These are phyloP conservation scores for Lathyrus oleraceus DNA, from an alignment of 306 rosid genomes.

Conservation along the genomic window DNA sequence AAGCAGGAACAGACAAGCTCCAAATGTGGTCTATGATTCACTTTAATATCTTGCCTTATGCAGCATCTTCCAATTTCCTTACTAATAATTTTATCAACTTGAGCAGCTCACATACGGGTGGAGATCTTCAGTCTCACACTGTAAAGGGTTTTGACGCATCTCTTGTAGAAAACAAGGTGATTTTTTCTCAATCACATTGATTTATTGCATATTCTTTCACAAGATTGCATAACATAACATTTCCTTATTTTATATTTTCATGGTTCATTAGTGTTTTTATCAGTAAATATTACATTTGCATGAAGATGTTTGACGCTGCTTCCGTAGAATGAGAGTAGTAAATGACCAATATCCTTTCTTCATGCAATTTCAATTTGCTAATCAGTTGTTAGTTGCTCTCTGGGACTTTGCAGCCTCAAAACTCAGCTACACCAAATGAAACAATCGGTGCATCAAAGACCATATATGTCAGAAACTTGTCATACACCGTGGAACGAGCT, in stretches of 20 bases:
- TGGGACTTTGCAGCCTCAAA: slow-evolving; percentile 56
- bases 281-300: slow-evolving; percentile 16
- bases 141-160: slow-evolving; percentile 59
- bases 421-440: slow-evolving; percentile 44
- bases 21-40: not conserved
- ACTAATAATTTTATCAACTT: slow-evolving; percentile 38
- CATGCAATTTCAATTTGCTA: not conserved
- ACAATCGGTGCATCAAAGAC: slow-evolving; percentile 46
- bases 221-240: not conserved
- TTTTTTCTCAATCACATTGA: not conserved
- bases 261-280: not conserved
- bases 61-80: not conserved
- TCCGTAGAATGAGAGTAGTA: slow-evolving; percentile 45
- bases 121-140: slow-evolving; percentile 40
- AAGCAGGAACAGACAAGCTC: not conserved
- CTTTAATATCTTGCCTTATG: slow-evolving; percentile 3
- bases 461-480: slow-evolving; percentile 62
- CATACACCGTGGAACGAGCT: slow-evolving; percentile 47
- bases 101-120: slow-evolving; percentile 51
- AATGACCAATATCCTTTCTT: slow-evolving; percentile 6
- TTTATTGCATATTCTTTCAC: not conserved
- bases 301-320: slow-evolving; percentile 55
- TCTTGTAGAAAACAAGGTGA: slow-evolving; percentile 62
- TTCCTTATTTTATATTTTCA: not conserved
- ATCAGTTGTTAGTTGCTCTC: not conserved